phyloP scores from a whole-genome alignment of 2,329 filamentous ascomycete genomes.

The Trichoderma sp. region DNA sequence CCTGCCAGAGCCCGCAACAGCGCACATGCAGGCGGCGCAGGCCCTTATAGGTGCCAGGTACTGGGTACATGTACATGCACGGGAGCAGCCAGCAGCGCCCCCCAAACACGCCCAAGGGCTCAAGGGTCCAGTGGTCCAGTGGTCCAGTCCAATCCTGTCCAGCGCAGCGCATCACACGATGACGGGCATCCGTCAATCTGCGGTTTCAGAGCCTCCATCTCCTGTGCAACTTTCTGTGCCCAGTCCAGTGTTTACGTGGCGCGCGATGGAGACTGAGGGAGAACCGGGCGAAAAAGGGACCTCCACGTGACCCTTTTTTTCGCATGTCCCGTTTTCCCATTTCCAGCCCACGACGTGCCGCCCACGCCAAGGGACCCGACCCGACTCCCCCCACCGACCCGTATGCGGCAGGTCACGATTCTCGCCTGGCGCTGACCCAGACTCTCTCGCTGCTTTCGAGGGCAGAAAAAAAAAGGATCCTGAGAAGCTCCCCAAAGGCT shows the following conservation, averaged over 20 bases:
- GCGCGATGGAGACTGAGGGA: slow-evolving; percentile 12
- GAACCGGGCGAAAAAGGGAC: slow-evolving; percentile 9
- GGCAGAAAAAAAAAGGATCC: neutral
- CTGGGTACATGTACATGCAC: neutral
- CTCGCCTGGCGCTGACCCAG: slow-evolving; percentile 19
- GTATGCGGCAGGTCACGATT: slow-evolving; percentile 22
- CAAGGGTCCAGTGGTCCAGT: neutral
- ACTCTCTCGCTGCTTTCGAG: neutral
- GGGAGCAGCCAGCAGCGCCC: neutral
- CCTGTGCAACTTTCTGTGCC: slow-evolving; percentile 1
- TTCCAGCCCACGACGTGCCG: neutral
- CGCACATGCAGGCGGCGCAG: slow-evolving; percentile 9
- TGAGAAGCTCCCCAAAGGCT: neutral
- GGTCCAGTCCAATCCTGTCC: neutral
- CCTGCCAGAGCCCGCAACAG: neutral
- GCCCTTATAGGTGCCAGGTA: slow-evolving; percentile 1
- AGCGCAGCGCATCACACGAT: slow-evolving; percentile 4
- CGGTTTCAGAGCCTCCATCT: slow-evolving; percentile 2
- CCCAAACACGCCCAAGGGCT: neutral
- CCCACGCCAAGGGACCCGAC: slow-evolving; percentile 17
- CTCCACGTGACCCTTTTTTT: slow-evolving; percentile 19
- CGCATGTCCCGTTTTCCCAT: neutral
- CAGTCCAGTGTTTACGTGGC: neutral
- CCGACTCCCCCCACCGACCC: slow-evolving; percentile 17
- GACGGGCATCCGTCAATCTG: neutral